Evolutionary conservation across 2,329 filamentous ascomycete species (phyloP).

Genomic region (Epichloe gansuensis): DNA sequence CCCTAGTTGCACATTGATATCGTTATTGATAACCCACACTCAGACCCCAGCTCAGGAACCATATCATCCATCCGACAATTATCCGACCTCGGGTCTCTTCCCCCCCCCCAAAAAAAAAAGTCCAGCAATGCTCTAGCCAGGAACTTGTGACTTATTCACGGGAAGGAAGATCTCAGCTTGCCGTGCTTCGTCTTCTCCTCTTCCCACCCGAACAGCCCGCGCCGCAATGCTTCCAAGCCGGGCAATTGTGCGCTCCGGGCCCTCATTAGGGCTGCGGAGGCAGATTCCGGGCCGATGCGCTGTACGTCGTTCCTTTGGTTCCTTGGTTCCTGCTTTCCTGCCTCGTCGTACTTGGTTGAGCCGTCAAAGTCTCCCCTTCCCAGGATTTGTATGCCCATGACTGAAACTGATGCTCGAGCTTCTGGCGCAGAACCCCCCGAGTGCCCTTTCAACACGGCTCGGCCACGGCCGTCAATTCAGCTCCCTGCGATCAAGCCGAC

Average conservation of each 20-base stretch:
- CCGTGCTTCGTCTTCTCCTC: background rate
- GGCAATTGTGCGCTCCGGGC: conserved; percentile 28
- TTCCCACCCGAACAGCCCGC: conserved; percentile 1
- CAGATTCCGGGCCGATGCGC: conserved; percentile 19
- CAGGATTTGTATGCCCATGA: background rate
- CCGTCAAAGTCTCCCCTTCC: background rate
- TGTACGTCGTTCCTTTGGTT: conserved; percentile 2
- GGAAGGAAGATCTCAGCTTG: background rate
- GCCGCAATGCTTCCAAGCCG: conserved; percentile 32
- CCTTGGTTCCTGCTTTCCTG: background rate
- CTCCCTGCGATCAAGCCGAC: conserved; percentile 12
- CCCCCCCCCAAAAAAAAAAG: conserved; percentile 16
- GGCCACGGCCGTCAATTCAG: conserved; percentile 23
- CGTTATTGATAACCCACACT: background rate
- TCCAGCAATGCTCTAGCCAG: conserved; percentile 3
- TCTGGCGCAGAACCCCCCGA: conserved; percentile 12
- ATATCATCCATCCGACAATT: conserved; percentile 19
- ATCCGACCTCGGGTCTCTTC: conserved; percentile 16
- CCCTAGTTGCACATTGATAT: background rate
- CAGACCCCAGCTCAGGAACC: background rate
- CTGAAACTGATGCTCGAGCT: background rate
- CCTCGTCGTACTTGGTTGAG: background rate
- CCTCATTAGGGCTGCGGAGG: conserved; percentile 20
- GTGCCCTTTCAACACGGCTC: conserved; percentile 17
- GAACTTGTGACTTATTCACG: background rate